Evolutionary conservation across 768 basidiomycete genomes (phyloP).

Genomic region (Roridomyces roridus): DNA sequence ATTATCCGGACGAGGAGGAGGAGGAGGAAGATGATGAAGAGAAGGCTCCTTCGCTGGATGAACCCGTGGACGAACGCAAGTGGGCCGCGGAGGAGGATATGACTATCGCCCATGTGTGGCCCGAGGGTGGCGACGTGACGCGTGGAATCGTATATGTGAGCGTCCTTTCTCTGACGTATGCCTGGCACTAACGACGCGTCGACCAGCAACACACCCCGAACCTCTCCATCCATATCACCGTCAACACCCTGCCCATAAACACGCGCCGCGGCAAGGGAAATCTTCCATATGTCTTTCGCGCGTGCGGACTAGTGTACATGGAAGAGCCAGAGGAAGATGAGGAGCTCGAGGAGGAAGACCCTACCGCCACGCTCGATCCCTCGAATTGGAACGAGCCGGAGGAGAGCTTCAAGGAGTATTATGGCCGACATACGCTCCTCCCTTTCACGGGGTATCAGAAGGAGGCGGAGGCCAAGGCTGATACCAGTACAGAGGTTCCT

Average conservation of each 20-base stretch:
- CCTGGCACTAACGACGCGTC: too few relatives aligned
- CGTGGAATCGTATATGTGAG: constrained; percentile 68
- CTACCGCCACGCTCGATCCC: constrained; percentile 27
- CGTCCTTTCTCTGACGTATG: not conserved
- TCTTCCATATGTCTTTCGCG: constrained; percentile 64
- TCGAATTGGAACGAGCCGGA: constrained; percentile 38
- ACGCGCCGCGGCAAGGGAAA: constrained; percentile 65
- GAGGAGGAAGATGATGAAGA: constrained; percentile 46
- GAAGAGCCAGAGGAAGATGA: constrained; percentile 30
- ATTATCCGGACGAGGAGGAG: constrained; percentile 38
- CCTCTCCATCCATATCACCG: constrained; percentile 66
- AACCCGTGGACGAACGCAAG: constrained; percentile 51
- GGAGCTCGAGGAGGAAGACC: constrained; percentile 28
- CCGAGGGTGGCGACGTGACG: constrained; percentile 45
- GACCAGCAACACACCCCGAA: constrained; percentile 58
- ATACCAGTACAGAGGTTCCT: constrained; percentile 2
- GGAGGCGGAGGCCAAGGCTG: constrained; percentile 29
- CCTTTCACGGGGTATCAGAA: constrained; percentile 26
- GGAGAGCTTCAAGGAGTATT: constrained; percentile 37
- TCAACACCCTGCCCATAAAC: constrained; percentile 58
- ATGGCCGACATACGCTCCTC: constrained; percentile 32
- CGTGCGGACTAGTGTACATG: constrained; percentile 51
- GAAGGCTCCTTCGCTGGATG: constrained; percentile 37
- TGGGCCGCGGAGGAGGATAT: constrained; percentile 79
- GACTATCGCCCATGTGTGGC: constrained; percentile 65